A percentile compares a stretch with the other conserved stretches of the same genome.
Evolutionary conservation across 148 eudicot genomes (phyloP).

Genomic region (Camellia sinensis): DNA sequence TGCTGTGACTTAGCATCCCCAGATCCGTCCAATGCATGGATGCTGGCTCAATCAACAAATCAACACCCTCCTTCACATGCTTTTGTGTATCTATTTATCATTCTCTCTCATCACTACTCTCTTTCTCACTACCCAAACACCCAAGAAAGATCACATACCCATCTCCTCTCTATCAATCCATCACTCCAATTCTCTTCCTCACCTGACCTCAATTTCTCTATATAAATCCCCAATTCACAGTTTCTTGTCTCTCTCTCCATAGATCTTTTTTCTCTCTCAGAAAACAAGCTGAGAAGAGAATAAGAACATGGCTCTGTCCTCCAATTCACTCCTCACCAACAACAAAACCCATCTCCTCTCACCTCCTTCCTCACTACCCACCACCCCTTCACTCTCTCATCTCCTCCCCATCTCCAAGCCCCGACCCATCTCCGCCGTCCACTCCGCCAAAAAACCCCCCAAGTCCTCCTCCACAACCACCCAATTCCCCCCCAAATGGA

Average conservation of each 20-base stretch:
- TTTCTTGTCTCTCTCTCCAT: neutral
- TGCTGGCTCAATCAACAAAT: too few species aligned
- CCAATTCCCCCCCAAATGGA: constrained; percentile 37
- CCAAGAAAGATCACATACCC: too few species aligned
- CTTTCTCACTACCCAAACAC: too few species aligned
- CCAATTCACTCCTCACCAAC: constrained; percentile 9
- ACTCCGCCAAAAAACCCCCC: constrained; percentile 14
- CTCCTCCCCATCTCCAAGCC: constrained; percentile 7
- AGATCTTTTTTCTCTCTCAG: neutral
- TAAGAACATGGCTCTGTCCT: neutral
- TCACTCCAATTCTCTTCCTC: too few species aligned
- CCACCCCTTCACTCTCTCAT: constrained; percentile 11
- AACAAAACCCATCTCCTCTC: neutral
- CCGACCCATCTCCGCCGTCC: constrained; percentile 23
- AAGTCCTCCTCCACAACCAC: constrained; percentile 7
- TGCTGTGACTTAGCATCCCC: too few species aligned
- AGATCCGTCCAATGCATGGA: too few species aligned
- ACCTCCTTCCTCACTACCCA: constrained; percentile 16
- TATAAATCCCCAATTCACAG: neutral
- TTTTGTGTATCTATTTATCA: too few species aligned
- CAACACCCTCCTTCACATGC: too few species aligned
- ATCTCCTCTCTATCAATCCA: too few species aligned
- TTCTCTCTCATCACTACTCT: too few species aligned
- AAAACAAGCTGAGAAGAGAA: too few species aligned
- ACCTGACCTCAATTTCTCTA: neutral